phyloP scores from a whole-genome alignment of 192 early-diverging fungal genomes.

The Gryganskiella cystojenkinii region DNA sequence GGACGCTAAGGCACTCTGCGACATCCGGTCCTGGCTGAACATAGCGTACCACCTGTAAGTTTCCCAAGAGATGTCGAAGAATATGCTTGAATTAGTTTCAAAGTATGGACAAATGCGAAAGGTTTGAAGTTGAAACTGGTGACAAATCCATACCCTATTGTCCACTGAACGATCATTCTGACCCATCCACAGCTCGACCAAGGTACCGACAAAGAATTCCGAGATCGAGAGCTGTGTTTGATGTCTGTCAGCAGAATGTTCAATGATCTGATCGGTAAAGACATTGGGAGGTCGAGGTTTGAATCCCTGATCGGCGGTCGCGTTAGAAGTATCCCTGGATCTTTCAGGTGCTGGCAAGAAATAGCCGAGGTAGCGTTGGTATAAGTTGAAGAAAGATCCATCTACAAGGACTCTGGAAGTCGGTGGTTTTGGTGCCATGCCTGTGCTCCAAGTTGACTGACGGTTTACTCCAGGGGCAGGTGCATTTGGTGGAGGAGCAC shows the following conservation, averaged over 20 bases:
- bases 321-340: not conserved
- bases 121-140: not conserved
- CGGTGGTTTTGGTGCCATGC: slow-evolving; percentile 23
- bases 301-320: not conserved
- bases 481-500: slow-evolving; percentile 3
- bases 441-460: slow-evolving; percentile 19
- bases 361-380: slow-evolving; percentile 39
- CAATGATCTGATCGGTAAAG: slow-evolving; percentile 33
- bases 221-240: slow-evolving; percentile 39
- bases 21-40: slow-evolving; percentile 38
- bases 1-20: slow-evolving; percentile 29
- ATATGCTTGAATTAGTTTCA: not conserved
- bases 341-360: slow-evolving; percentile 40
- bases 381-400: slow-evolving; percentile 48
- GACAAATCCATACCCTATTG: slow-evolving; percentile 31
- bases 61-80: not conserved
- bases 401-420: slow-evolving; percentile 23
- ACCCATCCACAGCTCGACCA: slow-evolving; percentile 44
- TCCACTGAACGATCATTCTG: slow-evolving; percentile 38
- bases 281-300: slow-evolving; percentile 10
- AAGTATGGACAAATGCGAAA: not conserved
- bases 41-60: slow-evolving; percentile 33
- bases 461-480: not conserved
- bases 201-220: slow-evolving; percentile 47
- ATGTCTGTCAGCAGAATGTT: slow-evolving; percentile 29